phyloP scores from a whole-genome alignment of 176 grass and related monocot species.

The Carex kokanica region DNA sequence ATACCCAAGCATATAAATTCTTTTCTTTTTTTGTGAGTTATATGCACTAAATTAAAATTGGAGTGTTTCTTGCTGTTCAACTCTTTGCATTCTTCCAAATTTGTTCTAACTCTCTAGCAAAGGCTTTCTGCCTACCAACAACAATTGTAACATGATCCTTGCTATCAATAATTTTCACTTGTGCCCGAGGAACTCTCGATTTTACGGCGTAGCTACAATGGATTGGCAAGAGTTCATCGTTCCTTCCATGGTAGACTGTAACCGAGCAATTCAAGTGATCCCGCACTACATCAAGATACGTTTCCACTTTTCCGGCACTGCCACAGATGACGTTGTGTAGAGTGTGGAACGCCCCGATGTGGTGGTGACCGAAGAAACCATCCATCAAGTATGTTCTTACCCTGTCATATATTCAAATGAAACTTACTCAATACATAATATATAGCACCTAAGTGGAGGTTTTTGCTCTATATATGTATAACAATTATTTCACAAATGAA shows the following conservation, averaged over 20 bases:
- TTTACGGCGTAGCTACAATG: slow-evolving; percentile 75
- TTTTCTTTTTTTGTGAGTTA: slow-evolving; percentile 21
- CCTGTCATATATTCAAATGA: slow-evolving; percentile 34
- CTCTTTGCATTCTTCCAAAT: slow-evolving; percentile 55
- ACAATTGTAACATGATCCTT: slow-evolving; percentile 95
- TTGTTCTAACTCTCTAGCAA: slow-evolving; percentile 85
- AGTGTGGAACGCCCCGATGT: slow-evolving; percentile 89
- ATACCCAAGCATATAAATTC: slow-evolving; percentile 11
- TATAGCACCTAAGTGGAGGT: too few relatives aligned
- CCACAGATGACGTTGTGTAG: slow-evolving; percentile 98
- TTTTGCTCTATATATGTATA: too few relatives aligned
- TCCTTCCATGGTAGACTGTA: slow-evolving; percentile 71
- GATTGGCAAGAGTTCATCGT: slow-evolving; percentile 86
- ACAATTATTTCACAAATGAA: too few relatives aligned
- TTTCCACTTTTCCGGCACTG: slow-evolving; percentile 74
- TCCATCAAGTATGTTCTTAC: slow-evolving; percentile 93
- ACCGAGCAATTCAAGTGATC: slow-evolving; percentile 72
- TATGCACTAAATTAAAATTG: slow-evolving; percentile 6
- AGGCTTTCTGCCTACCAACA: slow-evolving; percentile 74
- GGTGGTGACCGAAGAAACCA: slow-evolving; percentile 95
- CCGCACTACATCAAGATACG: slow-evolving; percentile 62
- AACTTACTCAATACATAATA: not conserved
- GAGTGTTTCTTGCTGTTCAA: not conserved
- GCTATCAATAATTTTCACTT: slow-evolving; percentile 57
- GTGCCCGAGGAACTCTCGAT: slow-evolving; percentile 61